Base-by-base conservation (phyloP, 2,329 filamentous ascomycete species). In the Orbilia oligospora region DNA sequence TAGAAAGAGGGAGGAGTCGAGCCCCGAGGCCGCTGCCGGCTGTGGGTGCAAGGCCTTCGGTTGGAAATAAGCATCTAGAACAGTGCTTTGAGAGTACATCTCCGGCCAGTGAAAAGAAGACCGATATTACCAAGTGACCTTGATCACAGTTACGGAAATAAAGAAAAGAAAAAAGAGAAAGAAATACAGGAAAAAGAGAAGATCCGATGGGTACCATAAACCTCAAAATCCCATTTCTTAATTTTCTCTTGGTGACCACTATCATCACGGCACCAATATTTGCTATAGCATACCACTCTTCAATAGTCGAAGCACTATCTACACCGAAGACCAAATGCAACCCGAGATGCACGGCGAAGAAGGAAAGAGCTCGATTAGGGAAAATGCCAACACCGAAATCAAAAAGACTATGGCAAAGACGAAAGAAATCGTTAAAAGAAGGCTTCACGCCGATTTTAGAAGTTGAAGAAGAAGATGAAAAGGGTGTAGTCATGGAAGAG, bases 311-410 rank as follows among this genome's bases (percentile, higher is more conserved):
- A 6, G 22, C 56, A 9, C 3, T 44, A 20, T 0, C n/a, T n/a
- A n/a, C 12, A 12, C 61, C 41, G 12, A 38, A 65, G 3, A 36
- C 49, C 8, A 49, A 38, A n/a, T 8, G 41, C 41, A 36, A 48
- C 1, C n/a, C n/a, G n/a, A n/a, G n/a, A n/a, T 36, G 44, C 14
- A 27, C 38, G 6, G 12, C 2, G 16, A 38, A 53, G 18, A n/a
- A 55, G 6, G 20, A 41, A n/a, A 41, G 14, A 14, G 18, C 64
- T 27, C 51, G 30, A 16, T 22, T 14, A 10, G 44, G 44, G 5
- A 16, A 48, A 16, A 72, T 66, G 58, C 22, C 56, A 5, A 66
- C 27, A 4, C 70, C 61, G 12, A 61, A 36, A 20, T 56, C 70
- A 6, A 72, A 46, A n/a, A 24, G 33, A 12, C 0, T 46, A 10